phyloP scores from a whole-genome alignment of 2,329 filamentous ascomycete genomes.

The Nemania sp. region DNA sequence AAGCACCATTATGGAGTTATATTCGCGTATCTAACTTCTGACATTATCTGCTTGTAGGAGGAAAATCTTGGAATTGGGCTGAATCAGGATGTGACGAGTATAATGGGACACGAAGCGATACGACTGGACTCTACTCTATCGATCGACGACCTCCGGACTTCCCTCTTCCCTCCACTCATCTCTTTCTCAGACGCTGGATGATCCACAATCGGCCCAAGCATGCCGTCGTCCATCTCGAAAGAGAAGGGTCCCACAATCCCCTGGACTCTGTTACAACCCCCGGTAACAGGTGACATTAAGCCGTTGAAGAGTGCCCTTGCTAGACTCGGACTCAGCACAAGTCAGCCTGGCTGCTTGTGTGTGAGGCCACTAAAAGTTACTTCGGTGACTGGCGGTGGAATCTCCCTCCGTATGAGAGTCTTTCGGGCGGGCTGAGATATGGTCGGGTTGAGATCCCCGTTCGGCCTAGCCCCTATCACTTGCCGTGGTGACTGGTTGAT shows the following conservation, averaged over 20 bases:
- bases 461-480: slow-evolving; percentile 3
- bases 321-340: slow-evolving; percentile 11
- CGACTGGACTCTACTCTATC: neutral
- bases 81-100: neutral
- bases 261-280: slow-evolving; percentile 10
- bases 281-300: slow-evolving; percentile 14
- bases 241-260: slow-evolving; percentile 22
- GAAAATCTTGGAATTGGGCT: slow-evolving; percentile 1
- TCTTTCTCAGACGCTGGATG: neutral
- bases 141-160: slow-evolving; percentile 2
- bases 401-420: slow-evolving; percentile 19
- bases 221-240: slow-evolving; percentile 5
- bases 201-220: slow-evolving; percentile 15
- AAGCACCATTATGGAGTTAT: too few species aligned
- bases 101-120: neutral
- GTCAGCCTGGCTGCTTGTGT: neutral
- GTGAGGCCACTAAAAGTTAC: slow-evolving; percentile 1
- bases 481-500: slow-evolving; percentile 11
- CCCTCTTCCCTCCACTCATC: too few species aligned
- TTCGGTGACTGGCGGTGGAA: neutral
- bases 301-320: slow-evolving; percentile 9
- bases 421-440: neutral
- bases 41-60: neutral
- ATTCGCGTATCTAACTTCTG: neutral
- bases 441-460: slow-evolving; percentile 6